Base-by-base conservation (phyloP, 306 rosid species). In the Rosa lucieae region DNA sequence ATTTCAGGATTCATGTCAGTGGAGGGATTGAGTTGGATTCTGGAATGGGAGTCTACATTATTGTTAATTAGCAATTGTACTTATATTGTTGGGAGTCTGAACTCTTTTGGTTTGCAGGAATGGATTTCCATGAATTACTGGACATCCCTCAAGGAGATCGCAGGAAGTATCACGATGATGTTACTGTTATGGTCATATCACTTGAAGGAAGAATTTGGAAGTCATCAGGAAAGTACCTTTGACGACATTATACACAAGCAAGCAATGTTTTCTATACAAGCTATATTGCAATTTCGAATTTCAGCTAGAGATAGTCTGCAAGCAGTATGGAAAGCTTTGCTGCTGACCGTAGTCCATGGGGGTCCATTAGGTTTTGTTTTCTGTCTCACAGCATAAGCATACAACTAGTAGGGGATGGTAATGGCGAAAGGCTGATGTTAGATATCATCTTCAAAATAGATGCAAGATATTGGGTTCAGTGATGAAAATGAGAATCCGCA, bases 161-260 rank as follows among this genome's bases (percentile, higher is more conserved):
- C 82, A 86, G 99, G 86, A 96, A 91, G 88, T 96, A 96, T 85
- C 99, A 96, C 61, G 99, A 96, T 63, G 99, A 96, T 72, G 99
- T 96, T 47, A 96, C 99, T 17, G 99, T 96, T 35, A 96, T 96
- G 99, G 88, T 96, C 81, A 82, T 96, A 83, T 96, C 99, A 39
- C 99, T 96, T 35, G 99, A 96, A 90, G 99, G 99, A 85, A 92
- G 99, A 87, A 96, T 96, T 75, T 96, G 99, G 99, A 96, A 96
- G 88, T 94, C 99, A 18, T 91, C 99, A 4, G 99, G 99, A 58
- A 94, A 89, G 87, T 91, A 94, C 87, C 93, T 86, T 29, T 92
- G 90, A 92, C 80, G 59, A 71, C 75, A 76, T 80, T 42, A 10
- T 77, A 72, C 73, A 51, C 77, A 73, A 77, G 82, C 72, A 67